Base-by-base conservation (phyloP, 2,329 filamentous ascomycete genomes). In the Ilyonectria destructans region DNA sequence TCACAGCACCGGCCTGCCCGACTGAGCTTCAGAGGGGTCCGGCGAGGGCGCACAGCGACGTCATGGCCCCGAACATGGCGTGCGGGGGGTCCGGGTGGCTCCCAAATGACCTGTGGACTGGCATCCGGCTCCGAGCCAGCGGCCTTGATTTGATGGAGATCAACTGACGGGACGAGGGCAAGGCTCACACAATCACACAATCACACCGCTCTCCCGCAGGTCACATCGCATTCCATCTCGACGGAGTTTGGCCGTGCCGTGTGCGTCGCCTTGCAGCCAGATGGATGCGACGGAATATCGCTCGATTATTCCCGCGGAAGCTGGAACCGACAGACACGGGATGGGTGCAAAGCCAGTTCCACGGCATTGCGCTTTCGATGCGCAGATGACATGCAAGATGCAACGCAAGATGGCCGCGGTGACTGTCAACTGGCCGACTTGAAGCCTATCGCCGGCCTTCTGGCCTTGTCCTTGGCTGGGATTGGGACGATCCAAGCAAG, bases 31-130 rank as follows among this genome's bases (percentile, higher is more conserved):
- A 33, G 46, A 52, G 21, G 51, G 40, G 40, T 62, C 60, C 43
- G 29, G 48, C 45, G 21, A 43, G 26, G 40, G 51, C 51, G 19
- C 62, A 58, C 35, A 58, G 62, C 62, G 62, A 64, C 62, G 62
- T 58, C 62, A 64, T 64, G 19, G 45, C 46, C 31, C 60, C 31
- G 31, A 12, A 33, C 31, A 33, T 33, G 31, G 31, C 31, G 31
- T 33, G 31, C 31, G 31, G 31, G 31, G 31, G 31, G 4, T 26
- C 26, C 26, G 26, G 26, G 31, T 9, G 31, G 31, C 31, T 33
- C 12, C 31, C 31, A 12, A 33, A 33, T 33, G 31, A 33, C 31
- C 31, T 33, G 31, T 33, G 31, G 40, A 43, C 15, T 43, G 15
- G n/a, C 40, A n/a, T 43, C n/a, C 17, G 40, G 40, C 15, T n/a